A percentile compares a stretch with the other conserved stretches of the same genome.
phyloP scores from a whole-genome alignment of 306 rosid species.

The Delonix regia region DNA sequence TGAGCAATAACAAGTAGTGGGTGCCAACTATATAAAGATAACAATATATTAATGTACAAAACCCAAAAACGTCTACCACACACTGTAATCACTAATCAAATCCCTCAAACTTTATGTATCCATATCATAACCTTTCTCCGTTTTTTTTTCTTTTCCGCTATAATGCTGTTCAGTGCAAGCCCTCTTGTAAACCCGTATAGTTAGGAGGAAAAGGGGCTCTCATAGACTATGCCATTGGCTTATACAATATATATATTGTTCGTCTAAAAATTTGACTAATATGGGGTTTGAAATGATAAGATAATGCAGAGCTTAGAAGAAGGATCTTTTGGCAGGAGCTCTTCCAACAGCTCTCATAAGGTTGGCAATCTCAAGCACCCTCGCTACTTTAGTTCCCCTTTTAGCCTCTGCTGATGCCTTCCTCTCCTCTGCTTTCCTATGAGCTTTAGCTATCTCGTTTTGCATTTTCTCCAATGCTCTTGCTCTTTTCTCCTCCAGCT shows the following conservation, averaged over 20 bases:
- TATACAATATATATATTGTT: not conserved
- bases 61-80: constrained; percentile 35
- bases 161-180: constrained; percentile 40
- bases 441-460: constrained; percentile 83
- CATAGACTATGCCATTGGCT: constrained; percentile 20
- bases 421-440: constrained; percentile 88
- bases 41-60: constrained; percentile 48
- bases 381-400: constrained; percentile 92
- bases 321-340: constrained; percentile 84
- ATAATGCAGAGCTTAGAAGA: constrained; percentile 50
- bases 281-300: not conserved
- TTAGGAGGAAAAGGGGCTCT: constrained; percentile 48
- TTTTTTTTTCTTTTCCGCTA: not conserved
- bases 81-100: constrained; percentile 37
- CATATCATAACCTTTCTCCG: constrained; percentile 15
- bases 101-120: constrained; percentile 23
- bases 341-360: constrained; percentile 97
- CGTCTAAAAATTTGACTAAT: constrained; percentile 7
- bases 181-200: constrained; percentile 37
- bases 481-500: constrained; percentile 93
- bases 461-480: constrained; percentile 91
- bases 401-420: constrained; percentile 91
- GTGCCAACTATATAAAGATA: constrained; percentile 30
- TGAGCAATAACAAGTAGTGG: constrained; percentile 22
- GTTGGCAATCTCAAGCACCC: constrained; percentile 73